Evolutionary conservation across 2,329 filamentous ascomycete species (phyloP), one percentile per base, ranked within the genome.

Genomic region (Cadophora gregata): DNA sequence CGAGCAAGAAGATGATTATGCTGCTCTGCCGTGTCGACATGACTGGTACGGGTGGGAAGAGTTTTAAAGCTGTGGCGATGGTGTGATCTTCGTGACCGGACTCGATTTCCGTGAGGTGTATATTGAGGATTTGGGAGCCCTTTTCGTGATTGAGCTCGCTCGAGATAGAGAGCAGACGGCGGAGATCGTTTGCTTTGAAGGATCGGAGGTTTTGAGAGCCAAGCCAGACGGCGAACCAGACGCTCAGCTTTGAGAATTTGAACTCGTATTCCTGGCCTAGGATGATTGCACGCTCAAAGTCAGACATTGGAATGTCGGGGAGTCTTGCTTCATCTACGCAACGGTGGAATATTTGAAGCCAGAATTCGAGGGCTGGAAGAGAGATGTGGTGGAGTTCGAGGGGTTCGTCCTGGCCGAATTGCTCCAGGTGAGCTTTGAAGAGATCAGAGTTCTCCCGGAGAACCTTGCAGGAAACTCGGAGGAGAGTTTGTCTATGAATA

Each of bases 191-290:
- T 27, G 27, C 9, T 4, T 14, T 29, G 10, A 12, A 16, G 8
- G 9, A 16, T 5, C 19, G 6, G 7, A 61, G 45, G 24, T 50
- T 5, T 36, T 61, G 59, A 4, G 9, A n/a, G 42, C 59, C 45
- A 24, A 61, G 59, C 59, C 59, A 61, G 45, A 61, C 16, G 6
- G 59, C 3, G 19, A 61, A 61, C 38, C 59, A 47, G 5, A 29
- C 45, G n/a, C 24, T 50, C 12, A 50, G 5, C 5, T 42, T 25
- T 3, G 38, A 33, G 3, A 61, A 9, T 10, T 50, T 36, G 59
- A 61, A 50, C 16, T 45, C n/a, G 27, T 61, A 61, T 38, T 47
- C 10, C 0, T 29, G 19, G 19, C 7, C 29, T 12, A 29, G 12
- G 4, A 0, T 2, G 38, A 42, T 42, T 3, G 38, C 38, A 3